These are phyloP conservation scores for Ormosia semicastrata DNA, from an alignment of 306 rosid genomes.

Conservation along the genomic window DNA sequence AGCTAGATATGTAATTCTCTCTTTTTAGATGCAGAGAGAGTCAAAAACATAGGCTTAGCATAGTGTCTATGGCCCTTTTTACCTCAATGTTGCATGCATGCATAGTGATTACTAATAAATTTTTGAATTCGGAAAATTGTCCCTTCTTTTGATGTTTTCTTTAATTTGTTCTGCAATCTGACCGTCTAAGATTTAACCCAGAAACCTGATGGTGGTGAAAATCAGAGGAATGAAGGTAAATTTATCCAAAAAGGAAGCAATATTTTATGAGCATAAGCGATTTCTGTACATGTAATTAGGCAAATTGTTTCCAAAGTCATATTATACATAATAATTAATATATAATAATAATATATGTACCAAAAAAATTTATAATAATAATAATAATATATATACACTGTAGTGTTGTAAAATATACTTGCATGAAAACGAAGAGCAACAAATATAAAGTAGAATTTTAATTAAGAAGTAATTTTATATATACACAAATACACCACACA, in stretches of 20 bases:
- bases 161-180: not conserved
- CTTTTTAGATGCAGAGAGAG: not conserved
- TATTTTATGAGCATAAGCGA: not conserved
- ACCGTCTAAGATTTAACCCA: not conserved
- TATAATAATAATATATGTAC: too few species aligned
- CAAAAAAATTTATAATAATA: too few species aligned
- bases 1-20: not conserved
- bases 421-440: not conserved
- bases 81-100: slow-evolving; percentile 13
- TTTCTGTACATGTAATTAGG: not conserved
- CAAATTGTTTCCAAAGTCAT: not conserved
- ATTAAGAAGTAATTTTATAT: too few species aligned
- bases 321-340: too few species aligned
- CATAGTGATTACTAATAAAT: not conserved
- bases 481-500: too few species aligned
- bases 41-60: not conserved
- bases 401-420: not conserved
- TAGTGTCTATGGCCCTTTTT: not conserved
- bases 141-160: not conserved
- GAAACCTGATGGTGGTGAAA: not conserved
- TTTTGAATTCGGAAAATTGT: not conserved
- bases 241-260: not conserved
- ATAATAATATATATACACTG: not conserved
- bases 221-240: slow-evolving; percentile 17
- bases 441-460: not conserved